Evolutionary conservation across 495 filamentous ascomycete genomes (phyloP), one percentile per base, ranked within the genome.

Genomic region (Rusavskia elegans): DNA sequence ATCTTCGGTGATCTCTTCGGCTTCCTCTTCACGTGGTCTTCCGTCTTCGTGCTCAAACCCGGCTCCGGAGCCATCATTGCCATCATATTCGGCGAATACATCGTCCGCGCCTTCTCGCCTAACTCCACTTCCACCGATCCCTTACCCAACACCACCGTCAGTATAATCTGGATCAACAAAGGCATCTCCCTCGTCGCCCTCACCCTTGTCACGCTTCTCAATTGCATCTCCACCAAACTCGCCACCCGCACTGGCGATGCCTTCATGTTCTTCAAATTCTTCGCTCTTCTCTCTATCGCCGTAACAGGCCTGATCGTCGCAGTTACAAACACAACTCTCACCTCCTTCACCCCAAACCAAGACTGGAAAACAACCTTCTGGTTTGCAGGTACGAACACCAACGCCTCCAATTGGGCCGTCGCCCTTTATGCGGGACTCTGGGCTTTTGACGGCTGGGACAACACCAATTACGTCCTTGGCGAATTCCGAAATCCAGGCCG

Each of bases 391-490:
- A 95, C 89, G 11, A 84, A 71, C 57, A 75, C 77, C n/a, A 80
- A 87, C 63, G 74, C 81, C 16, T 87, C 83, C 16, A 80, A 79
- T 55, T 93, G 86, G 82, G 89, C 89, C 16, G 85, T 97, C 49
- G 92, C 92, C 4, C 64, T 98, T 53, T 98, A 98, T 65, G 90
- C 88, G 25, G 92, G 92, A 10, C 72, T 98, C 2, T 98, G 92
- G 92, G 92, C 92, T 2, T 98, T 90, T 67, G 92, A 98, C 61
- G 92, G 92, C 19, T 98, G 92, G 92, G 92, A 98, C 63, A 98
- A 98, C 66, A 90, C 90, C 53, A 98, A 96, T 68, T 97, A 95
- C 63, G 92, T 98, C 13, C 84, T 89, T 0, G 92, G 88, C 56
- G 92, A 98, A 68, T 96, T 98, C 72, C 83, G 87, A 59, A 83